Conservation (phyloP, 345 rosid genomes). For the Orychophragmus violaceus region DNA sequence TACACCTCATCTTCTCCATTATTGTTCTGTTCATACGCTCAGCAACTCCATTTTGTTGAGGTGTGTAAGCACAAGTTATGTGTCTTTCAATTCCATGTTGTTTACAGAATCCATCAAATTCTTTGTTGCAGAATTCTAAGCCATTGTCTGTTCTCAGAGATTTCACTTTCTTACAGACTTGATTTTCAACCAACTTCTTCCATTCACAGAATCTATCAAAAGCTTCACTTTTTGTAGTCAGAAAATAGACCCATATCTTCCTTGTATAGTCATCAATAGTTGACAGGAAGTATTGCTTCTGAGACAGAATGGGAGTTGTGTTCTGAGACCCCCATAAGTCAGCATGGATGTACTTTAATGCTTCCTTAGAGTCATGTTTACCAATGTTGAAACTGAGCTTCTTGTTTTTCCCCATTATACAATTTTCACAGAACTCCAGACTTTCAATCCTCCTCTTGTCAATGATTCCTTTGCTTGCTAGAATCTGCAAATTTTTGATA, state of each 20-base stretch:
- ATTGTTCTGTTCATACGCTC: too few relatives aligned
- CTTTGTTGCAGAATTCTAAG: neutral
- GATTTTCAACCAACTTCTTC: neutral
- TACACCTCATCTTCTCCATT: neutral
- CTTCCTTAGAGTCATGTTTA: neutral
- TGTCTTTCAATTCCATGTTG: neutral
- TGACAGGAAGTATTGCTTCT: neutral
- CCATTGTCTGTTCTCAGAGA: neutral
- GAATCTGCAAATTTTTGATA: neutral
- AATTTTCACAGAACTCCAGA: neutral
- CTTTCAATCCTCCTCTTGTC: neutral
- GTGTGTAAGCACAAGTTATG: too few relatives aligned
- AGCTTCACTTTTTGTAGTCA: neutral
- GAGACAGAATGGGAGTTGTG: neutral
- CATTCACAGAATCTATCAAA: neutral
- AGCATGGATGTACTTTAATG: neutral
- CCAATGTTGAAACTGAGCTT: neutral
- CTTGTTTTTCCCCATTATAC: neutral
- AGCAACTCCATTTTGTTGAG: too few relatives aligned
- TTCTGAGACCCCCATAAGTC: neutral
- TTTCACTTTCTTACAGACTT: neutral
- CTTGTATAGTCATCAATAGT: neutral
- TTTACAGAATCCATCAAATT: neutral
- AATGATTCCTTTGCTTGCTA: neutral
- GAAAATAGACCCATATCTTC: neutral